Evolutionary conservation across 306 rosid species (phyloP).

Genomic region (Mucuna pruriens): DNA sequence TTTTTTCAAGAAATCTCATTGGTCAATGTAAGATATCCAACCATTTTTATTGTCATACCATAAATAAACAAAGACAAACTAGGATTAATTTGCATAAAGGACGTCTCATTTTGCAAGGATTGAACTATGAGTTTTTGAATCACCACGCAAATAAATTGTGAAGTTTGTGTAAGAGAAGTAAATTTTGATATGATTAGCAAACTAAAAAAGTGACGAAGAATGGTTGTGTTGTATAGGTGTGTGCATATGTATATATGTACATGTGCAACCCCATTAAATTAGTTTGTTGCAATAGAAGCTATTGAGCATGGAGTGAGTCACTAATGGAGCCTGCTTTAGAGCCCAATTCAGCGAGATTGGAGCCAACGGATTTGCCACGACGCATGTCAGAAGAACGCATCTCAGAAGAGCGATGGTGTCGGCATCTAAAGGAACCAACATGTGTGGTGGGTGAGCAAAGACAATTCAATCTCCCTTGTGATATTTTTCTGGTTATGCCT

Average conservation of each 20-base stretch:
- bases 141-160: background rate
- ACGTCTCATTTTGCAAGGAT: background rate
- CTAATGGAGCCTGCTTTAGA: slow-evolving; percentile 32
- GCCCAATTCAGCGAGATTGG: slow-evolving; percentile 56
- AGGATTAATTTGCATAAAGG: background rate
- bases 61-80: background rate
- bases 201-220: background rate
- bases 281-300: slow-evolving; percentile 1
- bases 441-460: slow-evolving; percentile 93
- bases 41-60: too few relatives aligned
- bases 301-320: slow-evolving; percentile 45
- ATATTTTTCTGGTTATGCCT: background rate
- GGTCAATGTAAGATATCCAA: too few relatives aligned
- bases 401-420: slow-evolving; percentile 51
- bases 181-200: slow-evolving; percentile 29
- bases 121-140: slow-evolving; percentile 14
- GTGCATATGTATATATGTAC: background rate
- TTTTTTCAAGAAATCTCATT: too few relatives aligned
- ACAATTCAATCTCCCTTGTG: slow-evolving; percentile 50
- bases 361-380: slow-evolving; percentile 61
- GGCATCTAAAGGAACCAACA: slow-evolving; percentile 81
- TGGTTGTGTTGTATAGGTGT: background rate
- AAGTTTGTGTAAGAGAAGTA: slow-evolving; percentile 26
- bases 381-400: slow-evolving; percentile 33
- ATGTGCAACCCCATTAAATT: slow-evolving; percentile 10